phyloP scores from a whole-genome alignment of 2,329 filamentous ascomycete genomes.

The Hypoxylon sp. region DNA sequence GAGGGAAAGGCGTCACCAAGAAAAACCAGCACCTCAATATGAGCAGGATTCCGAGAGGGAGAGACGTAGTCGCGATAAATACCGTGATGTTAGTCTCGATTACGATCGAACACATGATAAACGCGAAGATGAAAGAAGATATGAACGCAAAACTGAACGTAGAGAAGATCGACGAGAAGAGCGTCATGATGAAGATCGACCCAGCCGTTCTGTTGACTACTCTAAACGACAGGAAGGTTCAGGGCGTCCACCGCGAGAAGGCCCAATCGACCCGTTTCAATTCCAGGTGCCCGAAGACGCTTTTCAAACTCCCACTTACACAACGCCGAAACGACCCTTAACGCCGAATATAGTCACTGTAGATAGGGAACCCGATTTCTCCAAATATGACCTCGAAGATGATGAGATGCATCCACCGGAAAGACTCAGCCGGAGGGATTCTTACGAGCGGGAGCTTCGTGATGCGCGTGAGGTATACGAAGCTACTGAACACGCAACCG shows the following conservation, averaged over 20 bases:
- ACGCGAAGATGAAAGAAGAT: constrained; percentile 25
- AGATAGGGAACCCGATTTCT: constrained; percentile 62
- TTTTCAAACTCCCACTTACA: constrained; percentile 56
- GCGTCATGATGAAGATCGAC: constrained; percentile 23
- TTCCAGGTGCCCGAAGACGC: constrained; percentile 63
- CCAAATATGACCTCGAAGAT: constrained; percentile 42
- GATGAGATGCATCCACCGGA: constrained; percentile 45
- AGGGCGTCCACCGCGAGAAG: constrained; percentile 39
- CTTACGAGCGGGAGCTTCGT: constrained; percentile 57
- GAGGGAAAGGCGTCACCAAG: constrained; percentile 35
- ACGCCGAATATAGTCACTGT: constrained; percentile 63
- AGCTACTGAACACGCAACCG: constrained; percentile 57
- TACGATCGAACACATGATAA: constrained; percentile 41
- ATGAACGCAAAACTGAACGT: constrained; percentile 44
- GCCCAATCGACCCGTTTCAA: constrained; percentile 65
- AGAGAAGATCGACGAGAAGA: constrained; percentile 42
- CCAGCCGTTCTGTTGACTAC: constrained; percentile 37
- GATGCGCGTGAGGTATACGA: constrained; percentile 56
- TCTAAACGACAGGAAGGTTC: constrained; percentile 43
- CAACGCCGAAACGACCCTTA: constrained; percentile 53
- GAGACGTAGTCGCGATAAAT: constrained; percentile 38
- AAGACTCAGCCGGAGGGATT: constrained; percentile 60
- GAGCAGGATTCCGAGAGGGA: constrained; percentile 36
- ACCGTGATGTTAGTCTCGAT: constrained; percentile 44
- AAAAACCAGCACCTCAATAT: constrained; percentile 30